Conservation (phyloP, 208 protist species). For the Wallacemonas rigidus region DNA sequence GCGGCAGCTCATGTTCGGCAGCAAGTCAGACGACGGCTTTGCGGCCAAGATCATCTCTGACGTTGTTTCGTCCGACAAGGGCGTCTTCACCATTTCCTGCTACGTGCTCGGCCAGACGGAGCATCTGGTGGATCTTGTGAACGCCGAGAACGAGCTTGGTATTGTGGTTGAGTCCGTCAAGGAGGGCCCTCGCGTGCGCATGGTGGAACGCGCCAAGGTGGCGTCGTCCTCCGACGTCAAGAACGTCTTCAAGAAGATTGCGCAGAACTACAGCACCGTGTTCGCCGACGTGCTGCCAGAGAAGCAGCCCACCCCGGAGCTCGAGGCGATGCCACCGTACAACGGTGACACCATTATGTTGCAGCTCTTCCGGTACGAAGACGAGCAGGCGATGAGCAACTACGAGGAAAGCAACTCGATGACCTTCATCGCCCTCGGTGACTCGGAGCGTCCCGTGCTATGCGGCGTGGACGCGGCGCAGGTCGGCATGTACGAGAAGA, state of each 20-base stretch:
- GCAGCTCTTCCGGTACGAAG: conserved; percentile 81
- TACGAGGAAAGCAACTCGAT: conserved; percentile 87
- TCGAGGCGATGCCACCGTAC: conserved; percentile 87
- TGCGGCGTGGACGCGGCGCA: conserved; percentile 79
- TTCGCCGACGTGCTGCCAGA: conserved; percentile 80
- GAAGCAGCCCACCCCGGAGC: conserved; percentile 75
- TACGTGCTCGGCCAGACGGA: conserved; percentile 76
- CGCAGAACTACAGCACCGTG: conserved; percentile 73
- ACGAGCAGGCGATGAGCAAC: conserved; percentile 55
- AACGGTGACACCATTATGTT: conserved; percentile 83
- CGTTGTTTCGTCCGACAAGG: conserved; percentile 42
- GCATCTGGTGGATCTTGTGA: conserved; percentile 81
- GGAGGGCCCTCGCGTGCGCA: conserved; percentile 81
- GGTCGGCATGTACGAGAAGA: conserved; percentile 74
- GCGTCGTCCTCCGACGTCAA: conserved; percentile 56
- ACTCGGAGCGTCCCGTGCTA: conserved; percentile 85
- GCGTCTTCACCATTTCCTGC: conserved; percentile 73
- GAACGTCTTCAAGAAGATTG: conserved; percentile 59
- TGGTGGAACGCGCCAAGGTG: conserved; percentile 71
- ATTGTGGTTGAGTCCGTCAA: conserved; percentile 89
- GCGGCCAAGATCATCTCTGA: conserved; percentile 72
- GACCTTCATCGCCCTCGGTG: conserved; percentile 80
- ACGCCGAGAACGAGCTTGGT: conserved; percentile 77
- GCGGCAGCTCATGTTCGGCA: conserved; percentile 83
- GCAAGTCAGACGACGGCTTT: conserved; percentile 59